Evolutionary conservation across 768 basidiomycete genomes (phyloP), one percentile per base, ranked within the genome.

Genomic region (Rhodotorula taiwanensis): DNA sequence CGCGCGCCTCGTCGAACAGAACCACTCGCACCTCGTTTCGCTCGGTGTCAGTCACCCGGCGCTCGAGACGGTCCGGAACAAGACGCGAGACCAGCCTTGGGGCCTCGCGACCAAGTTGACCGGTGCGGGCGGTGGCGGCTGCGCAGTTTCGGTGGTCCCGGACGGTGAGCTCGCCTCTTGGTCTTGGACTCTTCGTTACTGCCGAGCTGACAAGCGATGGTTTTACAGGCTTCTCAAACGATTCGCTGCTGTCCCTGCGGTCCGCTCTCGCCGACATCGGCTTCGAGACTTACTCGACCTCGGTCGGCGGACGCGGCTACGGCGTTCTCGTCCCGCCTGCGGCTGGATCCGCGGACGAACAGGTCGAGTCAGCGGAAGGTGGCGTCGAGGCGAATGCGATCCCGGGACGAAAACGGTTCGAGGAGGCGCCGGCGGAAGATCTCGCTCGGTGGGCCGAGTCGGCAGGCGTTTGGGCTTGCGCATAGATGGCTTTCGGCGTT

Each of bases 61-160:
- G 3, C 77, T 99, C 60, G 95, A 99, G 76, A 77, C 80, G 27
- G 91, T 97, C 69, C 83, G 84, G 58, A 76, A 79, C n/a, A 84
- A 81, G 69, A 89, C 91, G 0, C 76, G 78, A 15, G 79, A 80
- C 15, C 73, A 78, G 65, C 86, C 85, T 13, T 87, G 86, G 77
- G 77, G 78, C 15, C 79, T 98, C 52, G 84, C 84, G 71, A 92
- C 91, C n/a, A 95, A 97, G 79, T 78, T 99, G 60, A 99, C 95
- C 11, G 95, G 95, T 45, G 94, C 95, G 13, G 95, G 95, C 34
- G 95, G 95, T 44, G 95, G 95, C 30, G 95, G 95, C n/a, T 98
- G 95, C 73, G 86, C 92, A 8, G 90, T 98, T 34, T 94, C 93
- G 18, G 82, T 98, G 41, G 81, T 99, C 55, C 95, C 95, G 55